Conservation (phyloP, 805 yeast genomes). For the Starmera quercuum region DNA sequence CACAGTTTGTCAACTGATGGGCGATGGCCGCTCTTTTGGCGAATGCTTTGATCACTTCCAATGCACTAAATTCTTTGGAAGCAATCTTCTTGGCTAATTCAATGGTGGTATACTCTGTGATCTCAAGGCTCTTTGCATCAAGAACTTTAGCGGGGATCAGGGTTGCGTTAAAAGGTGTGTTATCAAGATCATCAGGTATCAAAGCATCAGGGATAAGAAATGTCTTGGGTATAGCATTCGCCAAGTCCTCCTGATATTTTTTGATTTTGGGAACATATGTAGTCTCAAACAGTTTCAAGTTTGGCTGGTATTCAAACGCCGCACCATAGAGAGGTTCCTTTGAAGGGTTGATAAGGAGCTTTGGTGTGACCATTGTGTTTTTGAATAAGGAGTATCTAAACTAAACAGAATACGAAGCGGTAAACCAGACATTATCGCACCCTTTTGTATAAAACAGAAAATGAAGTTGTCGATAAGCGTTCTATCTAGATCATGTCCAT, state of each 20-base stretch:
- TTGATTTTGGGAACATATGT: slow-evolving; percentile 38
- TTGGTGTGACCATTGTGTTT: no score
- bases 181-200: slow-evolving; percentile 1
- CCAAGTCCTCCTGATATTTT: neutral
- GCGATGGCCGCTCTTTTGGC: slow-evolving; percentile 44
- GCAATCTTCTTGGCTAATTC: neutral
- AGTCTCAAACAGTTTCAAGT: slow-evolving; percentile 39
- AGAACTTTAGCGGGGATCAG: neutral
- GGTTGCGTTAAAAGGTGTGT: neutral
- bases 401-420: no score
- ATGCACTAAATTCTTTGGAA: neutral
- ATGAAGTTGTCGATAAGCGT: no score
- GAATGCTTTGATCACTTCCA: slow-evolving; percentile 4
- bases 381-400: no score
- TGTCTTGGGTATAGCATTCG: slow-evolving; percentile 1
- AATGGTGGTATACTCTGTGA: neutral
- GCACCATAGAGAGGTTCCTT: neutral
- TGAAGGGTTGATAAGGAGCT: neutral
- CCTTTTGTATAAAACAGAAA: no score
- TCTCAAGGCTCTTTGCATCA: neutral
- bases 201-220: slow-evolving; percentile 23
- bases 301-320: neutral
- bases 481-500: no score
- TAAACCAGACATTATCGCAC: no score
- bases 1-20: slow-evolving; percentile 53